Conservation (phyloP, 2,329 filamentous ascomycete genomes). For the Beauveria pseudobassiana region DNA sequence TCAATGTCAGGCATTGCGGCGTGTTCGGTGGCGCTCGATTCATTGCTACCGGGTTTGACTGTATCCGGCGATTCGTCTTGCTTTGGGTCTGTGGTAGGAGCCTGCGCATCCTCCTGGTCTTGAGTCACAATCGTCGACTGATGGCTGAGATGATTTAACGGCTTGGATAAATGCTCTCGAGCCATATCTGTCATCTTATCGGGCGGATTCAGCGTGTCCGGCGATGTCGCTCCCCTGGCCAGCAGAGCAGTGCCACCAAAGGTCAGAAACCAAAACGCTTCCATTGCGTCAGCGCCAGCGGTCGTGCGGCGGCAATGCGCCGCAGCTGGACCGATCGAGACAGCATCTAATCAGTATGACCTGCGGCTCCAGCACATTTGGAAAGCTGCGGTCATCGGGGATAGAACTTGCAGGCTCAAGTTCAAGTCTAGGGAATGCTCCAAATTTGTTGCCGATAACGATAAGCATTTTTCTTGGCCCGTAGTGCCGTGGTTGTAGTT, state of each 20-base stretch:
- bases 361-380: neutral
- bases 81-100: neutral
- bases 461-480: constrained; percentile 1
- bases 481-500: neutral
- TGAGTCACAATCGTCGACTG: neutral
- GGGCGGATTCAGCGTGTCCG: constrained; percentile 12
- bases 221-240: neutral
- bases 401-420: neutral
- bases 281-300: neutral
- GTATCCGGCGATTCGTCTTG: neutral
- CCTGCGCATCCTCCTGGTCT: neutral
- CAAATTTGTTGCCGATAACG: constrained; percentile 11
- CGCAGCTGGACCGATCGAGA: neutral
- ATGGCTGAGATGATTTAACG: neutral
- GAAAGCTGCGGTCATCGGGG: neutral
- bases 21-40: neutral
- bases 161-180: constrained; percentile 1
- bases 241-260: neutral
- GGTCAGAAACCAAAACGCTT: neutral
- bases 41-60: neutral
- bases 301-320: constrained; percentile 1
- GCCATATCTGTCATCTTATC: constrained; percentile 21
- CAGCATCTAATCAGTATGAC: constrained; percentile 1
- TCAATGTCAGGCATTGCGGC: constrained; percentile 6
- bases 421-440: neutral